Conservation (phyloP, 2,329 filamentous ascomycete genomes). For the Colletotrichum sojae region DNA sequence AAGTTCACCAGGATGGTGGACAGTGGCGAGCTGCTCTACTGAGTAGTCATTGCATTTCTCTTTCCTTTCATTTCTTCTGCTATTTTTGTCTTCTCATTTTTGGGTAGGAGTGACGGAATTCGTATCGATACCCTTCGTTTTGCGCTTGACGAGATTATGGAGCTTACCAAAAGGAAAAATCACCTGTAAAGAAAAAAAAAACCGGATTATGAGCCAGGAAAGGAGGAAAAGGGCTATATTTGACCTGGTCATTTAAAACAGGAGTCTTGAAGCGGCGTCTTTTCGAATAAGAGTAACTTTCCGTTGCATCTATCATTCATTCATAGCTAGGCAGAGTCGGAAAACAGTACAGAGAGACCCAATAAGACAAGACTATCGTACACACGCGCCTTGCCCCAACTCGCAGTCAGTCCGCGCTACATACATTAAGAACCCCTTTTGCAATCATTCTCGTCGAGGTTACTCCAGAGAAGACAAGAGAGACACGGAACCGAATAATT, state of each 20-base stretch:
- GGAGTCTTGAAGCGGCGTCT: neutral
- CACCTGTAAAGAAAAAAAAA: neutral
- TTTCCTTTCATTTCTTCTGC: neutral
- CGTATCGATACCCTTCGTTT: slow-evolving; percentile 1
- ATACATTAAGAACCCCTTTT: slow-evolving; percentile 5
- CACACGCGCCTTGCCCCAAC: slow-evolving; percentile 7
- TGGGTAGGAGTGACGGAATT: too few species aligned
- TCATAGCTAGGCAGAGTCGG: neutral
- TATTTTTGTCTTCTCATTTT: neutral
- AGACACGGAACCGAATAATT: neutral
- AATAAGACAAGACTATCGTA: neutral
- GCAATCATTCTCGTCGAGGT: too few species aligned
- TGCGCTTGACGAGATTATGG: neutral
- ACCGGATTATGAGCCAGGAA: neutral
- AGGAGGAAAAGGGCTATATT: too few species aligned
- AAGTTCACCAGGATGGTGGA: slow-evolving; percentile 58
- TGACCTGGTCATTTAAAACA: neutral
- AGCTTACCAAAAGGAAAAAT: neutral
- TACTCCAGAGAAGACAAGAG: neutral
- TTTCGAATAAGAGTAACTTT: neutral
- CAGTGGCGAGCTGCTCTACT: slow-evolving; percentile 57
- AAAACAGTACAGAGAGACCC: neutral
- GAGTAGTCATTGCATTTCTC: too few species aligned
- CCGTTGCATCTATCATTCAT: slow-evolving; percentile 4
- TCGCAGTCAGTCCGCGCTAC: neutral